A percentile compares a stretch with the other conserved stretches of the same genome.
Evolutionary conservation across 306 rosid species (phyloP).

Genomic region (Pterocarpus santalinus): DNA sequence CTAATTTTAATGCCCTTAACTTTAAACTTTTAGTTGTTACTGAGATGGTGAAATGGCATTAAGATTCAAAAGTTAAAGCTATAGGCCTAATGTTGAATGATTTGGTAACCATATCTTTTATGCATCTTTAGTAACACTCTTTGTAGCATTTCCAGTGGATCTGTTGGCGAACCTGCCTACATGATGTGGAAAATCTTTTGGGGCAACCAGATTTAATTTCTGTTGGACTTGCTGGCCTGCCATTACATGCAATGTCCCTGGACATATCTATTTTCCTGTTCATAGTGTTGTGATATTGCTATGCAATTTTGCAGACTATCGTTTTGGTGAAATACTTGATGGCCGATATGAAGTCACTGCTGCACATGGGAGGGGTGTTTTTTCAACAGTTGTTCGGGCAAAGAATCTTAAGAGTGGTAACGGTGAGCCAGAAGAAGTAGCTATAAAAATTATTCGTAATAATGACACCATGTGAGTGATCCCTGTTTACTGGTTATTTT

Average conservation of each 20-base stretch:
- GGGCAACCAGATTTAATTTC: not conserved
- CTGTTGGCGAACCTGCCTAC: not conserved
- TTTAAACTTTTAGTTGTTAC: not conserved
- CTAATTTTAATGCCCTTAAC: constrained; percentile 3
- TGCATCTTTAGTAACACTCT: not conserved
- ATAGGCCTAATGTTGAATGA: not conserved
- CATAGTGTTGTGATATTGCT: constrained; percentile 35
- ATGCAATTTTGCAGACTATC: constrained; percentile 65
- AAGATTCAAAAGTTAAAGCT: not conserved
- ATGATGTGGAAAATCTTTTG: constrained; percentile 1
- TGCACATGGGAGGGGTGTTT: constrained; percentile 97
- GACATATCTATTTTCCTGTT: constrained; percentile 15
- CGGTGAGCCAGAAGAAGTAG: constrained; percentile 96
- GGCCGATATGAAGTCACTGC: constrained; percentile 93
- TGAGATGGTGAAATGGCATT: not conserved
- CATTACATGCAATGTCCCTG: not conserved
- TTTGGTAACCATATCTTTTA: constrained; percentile 11
- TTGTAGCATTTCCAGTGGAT: not conserved
- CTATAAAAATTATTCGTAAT: constrained; percentile 92
- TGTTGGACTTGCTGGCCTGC: constrained; percentile 16
- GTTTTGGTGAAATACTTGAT: constrained; percentile 95
- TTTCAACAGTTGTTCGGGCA: constrained; percentile 96
- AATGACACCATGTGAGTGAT: constrained; percentile 92
- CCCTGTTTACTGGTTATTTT: constrained; percentile 28
- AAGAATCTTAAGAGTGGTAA: constrained; percentile 76